Base-by-base conservation (phyloP, 306 rosid species). In the Begonia fuchsioides region DNA sequence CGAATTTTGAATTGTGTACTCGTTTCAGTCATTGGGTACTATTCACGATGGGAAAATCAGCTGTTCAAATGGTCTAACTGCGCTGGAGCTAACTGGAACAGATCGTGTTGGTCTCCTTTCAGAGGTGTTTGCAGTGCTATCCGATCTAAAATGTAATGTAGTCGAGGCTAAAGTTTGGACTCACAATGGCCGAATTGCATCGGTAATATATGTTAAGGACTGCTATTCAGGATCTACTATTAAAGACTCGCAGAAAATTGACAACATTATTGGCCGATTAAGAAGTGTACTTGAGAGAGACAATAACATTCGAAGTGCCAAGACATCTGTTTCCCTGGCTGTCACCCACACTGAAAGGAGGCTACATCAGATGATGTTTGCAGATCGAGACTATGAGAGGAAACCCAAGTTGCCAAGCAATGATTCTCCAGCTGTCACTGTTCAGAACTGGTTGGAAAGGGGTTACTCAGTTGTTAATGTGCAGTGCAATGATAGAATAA, bases 131-230 rank as follows among this genome's bases (percentile, higher is more conserved):
- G 98, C 98, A 0, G 98, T 90, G 8, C 71, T 90, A 13, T 76
- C 92, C 9, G 87, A 90, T 49, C 82, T 81, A 49, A 81, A 85
- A 53, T 84, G 95, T 12, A 75, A 81, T 56, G 95, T 90, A 46
- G 95, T 90, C 32, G 98, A 90, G 55, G 70, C 98, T 51, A 85
- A 81, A 62, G 85, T 82, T 58, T 90, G 98, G 98, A 90, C 95
- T 20, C 92, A 85, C 78, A 90, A 90, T 62, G 95, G 95, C 15
- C 72, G 98, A 16, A 85, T 90, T 13, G 95, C 98, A 1, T 79
- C 95, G 1, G 56, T 81, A 19, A 82, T 85, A 12, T 79, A 65
- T 17, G 79, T 85, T 0, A 90, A 60, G 47, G 98, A 90, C 43
- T 67, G 68, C 20, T 56, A 70, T 43, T 85, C 87, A 0, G 98